Evolutionary conservation across 1,139 yeast species (phyloP), one percentile per base, ranked within the genome.

Genomic region (Candida mesenterica): DNA sequence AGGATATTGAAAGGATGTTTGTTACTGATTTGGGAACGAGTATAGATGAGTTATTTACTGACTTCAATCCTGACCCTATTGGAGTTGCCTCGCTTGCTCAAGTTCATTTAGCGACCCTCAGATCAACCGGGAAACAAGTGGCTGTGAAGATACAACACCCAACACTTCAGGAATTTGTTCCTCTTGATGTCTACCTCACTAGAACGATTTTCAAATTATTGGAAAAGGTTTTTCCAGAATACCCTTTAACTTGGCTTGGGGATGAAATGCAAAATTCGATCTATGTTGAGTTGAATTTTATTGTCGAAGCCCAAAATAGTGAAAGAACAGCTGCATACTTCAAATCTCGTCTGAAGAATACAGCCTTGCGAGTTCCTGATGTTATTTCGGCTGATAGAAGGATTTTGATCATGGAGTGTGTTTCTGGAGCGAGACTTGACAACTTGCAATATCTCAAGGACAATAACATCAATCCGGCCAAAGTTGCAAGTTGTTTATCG

Each of bases 141-240:
- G 98, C 98, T 0, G 96, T 92, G 16, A 92, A 94, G 54, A 75
- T 92, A 27, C 98, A 92, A 56, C 99, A 92, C 59, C 98, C 98
- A 0, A 75, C 89, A 5, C 67, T 92, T 34, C 75, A 79, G 35
- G 89, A 85, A 49, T 92, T 86, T 63, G 95, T 92, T 6, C 97
- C 98, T 0, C 61, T 92, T 22, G 99, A 92, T 61, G 80, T 92
- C 5, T 68, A 76, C 50, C 64, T 92, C 57, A 89, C 97, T 2
- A 75, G 77, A 42, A 68, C 79, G 3, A 95, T 90, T 10, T 92
- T 92, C 57, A 68, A 70, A 24, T 63, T 84, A 44, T 79, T 92
- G 71, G 79, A 81, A 55, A 75, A 75, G 49, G 79, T 85, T 15
- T 92, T 94, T 55, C 98, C 98, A 0, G 95, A 92, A 39, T 92